Evolutionary conservation across 352 stramenopile species (phyloP).

Genomic region (Globisporangium splendens): DNA sequence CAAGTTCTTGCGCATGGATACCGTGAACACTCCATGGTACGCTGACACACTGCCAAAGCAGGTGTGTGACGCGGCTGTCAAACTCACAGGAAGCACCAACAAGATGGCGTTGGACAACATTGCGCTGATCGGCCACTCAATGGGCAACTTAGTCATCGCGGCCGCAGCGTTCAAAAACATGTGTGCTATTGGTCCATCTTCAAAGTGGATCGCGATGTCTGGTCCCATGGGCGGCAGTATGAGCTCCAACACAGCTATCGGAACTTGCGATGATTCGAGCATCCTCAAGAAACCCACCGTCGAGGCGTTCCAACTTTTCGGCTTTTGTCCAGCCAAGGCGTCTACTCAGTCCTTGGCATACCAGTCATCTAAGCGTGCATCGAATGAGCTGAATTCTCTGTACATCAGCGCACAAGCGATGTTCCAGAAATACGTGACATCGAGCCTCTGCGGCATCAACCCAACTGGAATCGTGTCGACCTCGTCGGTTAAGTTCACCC

Average conservation of each 20-base stretch:
- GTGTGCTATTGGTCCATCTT: conserved; percentile 23
- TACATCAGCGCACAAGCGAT: conserved; percentile 16
- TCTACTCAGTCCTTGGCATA: conserved; percentile 23
- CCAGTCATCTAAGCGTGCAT: conserved; percentile 1
- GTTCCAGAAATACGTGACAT: conserved; percentile 18
- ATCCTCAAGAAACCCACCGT: conserved; percentile 3
- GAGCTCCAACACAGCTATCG: conserved; percentile 19
- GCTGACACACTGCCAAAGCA: conserved; percentile 16
- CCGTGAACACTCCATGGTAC: conserved; percentile 25
- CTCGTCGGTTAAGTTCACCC: conserved; percentile 13
- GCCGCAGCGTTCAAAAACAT: conserved; percentile 17
- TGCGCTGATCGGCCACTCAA: conserved; percentile 35
- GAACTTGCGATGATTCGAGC: conserved; percentile 5
- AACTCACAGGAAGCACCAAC: conserved; percentile 4
- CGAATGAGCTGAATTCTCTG: conserved; percentile 13
- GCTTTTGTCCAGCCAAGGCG: conserved; percentile 23
- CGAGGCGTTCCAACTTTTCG: conserved; percentile 14
- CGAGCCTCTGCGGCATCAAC: conserved; percentile 34
- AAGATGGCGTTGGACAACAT: conserved; percentile 17
- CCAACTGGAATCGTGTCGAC: conserved; percentile 20
- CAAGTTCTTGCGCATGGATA: conserved; percentile 32
- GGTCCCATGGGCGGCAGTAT: conserved; percentile 26
- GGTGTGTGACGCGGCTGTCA: conserved; percentile 21
- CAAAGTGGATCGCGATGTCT: conserved; percentile 41
- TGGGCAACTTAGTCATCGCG: conserved; percentile 34